Conservation (phyloP, 148 eudicot genomes). For the Dysphania ambrosioides region DNA sequence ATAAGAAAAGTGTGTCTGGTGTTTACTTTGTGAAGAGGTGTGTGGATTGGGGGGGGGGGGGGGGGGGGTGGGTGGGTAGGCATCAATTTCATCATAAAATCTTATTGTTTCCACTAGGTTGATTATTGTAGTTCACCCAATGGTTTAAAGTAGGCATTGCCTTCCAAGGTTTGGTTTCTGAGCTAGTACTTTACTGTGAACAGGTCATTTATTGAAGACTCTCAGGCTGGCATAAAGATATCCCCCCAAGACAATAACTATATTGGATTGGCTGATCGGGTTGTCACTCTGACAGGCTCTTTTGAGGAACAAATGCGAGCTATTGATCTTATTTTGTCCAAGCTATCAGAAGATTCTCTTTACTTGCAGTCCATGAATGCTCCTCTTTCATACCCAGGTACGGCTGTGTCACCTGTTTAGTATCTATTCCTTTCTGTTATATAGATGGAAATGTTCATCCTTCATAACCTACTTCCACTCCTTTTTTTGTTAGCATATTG, state of each 20-base stretch:
- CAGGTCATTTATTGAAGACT: slow-evolving; percentile 88
- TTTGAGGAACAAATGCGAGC: slow-evolving; percentile 77
- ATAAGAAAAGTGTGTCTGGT: too few species aligned
- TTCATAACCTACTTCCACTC: not conserved
- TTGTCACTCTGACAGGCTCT: slow-evolving; percentile 76
- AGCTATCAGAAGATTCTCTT: slow-evolving; percentile 66
- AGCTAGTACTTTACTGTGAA: slow-evolving; percentile 17
- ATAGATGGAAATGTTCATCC: not conserved
- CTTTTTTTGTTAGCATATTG: not conserved
- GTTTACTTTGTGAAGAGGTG: too few species aligned
- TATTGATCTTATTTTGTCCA: slow-evolving; percentile 63
- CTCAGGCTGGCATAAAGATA: slow-evolving; percentile 84
- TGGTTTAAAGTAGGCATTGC: not conserved
- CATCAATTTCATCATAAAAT: not conserved
- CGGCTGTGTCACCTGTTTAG: slow-evolving; percentile 2
- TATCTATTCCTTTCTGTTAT: not conserved
- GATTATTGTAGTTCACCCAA: not conserved
- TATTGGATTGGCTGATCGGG: slow-evolving; percentile 75
- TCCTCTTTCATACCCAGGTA: slow-evolving; percentile 79
- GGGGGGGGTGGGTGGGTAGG: too few species aligned
- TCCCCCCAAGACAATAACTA: slow-evolving; percentile 78
- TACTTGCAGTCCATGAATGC: slow-evolving; percentile 66
- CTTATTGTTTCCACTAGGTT: not conserved
- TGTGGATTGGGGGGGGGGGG: too few species aligned
- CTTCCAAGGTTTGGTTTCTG: slow-evolving; percentile 1